Conservation (phyloP, 129 eudicot species). For the Flaveria linearis region DNA sequence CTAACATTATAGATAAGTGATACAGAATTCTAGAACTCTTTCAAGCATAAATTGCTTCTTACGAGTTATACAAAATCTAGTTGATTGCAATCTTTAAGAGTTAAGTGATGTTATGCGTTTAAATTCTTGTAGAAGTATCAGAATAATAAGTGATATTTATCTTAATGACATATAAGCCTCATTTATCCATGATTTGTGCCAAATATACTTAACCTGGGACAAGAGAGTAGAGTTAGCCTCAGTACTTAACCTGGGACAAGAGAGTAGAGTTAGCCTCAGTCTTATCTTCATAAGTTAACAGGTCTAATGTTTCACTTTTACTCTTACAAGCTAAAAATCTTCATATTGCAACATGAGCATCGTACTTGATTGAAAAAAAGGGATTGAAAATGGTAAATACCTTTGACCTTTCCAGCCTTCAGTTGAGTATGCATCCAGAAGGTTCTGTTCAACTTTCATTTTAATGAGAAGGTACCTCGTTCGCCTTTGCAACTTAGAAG, state of each 20-base stretch:
- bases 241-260: slow-evolving; percentile 8
- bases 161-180: slow-evolving; percentile 1
- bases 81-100: background rate
- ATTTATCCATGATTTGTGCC: background rate
- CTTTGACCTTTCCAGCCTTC: slow-evolving; percentile 99
- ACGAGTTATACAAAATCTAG: background rate
- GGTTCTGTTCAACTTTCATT: slow-evolving; percentile 88
- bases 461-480: slow-evolving; percentile 77
- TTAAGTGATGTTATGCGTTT: background rate
- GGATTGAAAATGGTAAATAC: slow-evolving; percentile 41
- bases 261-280: slow-evolving; percentile 6
- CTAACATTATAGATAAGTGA: background rate
- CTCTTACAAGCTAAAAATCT: background rate
- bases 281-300: slow-evolving; percentile 4
- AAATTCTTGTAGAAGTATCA: background rate
- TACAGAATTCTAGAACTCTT: slow-evolving; percentile 6
- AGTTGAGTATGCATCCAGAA: slow-evolving; percentile 86
- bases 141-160: background rate
- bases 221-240: slow-evolving; percentile 7
- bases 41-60: background rate
- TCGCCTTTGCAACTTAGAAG: slow-evolving; percentile 75
- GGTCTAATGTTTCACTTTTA: slow-evolving; percentile 1
- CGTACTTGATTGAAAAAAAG: slow-evolving; percentile 7
- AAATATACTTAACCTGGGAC: slow-evolving; percentile 1
- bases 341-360: slow-evolving; percentile 4